Evolutionary conservation across 768 basidiomycete species (phyloP), one percentile per base, ranked within the genome.

Genomic region (Pleurotus pulmonarius): DNA sequence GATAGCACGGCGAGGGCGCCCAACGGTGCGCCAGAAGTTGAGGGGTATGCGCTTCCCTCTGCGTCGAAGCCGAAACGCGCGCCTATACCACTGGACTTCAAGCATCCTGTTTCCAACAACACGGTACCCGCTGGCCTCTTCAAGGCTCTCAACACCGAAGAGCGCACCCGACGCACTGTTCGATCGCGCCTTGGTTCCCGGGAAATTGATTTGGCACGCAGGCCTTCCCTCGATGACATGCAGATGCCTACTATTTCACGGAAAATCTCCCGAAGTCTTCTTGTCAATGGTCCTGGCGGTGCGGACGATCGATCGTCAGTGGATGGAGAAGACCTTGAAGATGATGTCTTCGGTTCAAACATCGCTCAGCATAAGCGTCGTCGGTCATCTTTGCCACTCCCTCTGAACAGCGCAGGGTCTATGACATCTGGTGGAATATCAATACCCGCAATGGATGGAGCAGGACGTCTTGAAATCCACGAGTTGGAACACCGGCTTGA

Each of bases 81-180:
- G 5, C 91, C 89, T 8, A 85, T 91, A 56, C 90, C 89, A 12
- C 66, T 83, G 48, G 90, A 92, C 67, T 94, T 92, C 74, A 80
- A 75, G 56, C 76, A 78, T 46, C 71, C 72, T 25, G 45, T 71
- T 11, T 76, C 77, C 7, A 83, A 75, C 34, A 91, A 90, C 63
- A 93, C 88, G 5, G 86, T 92, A 7, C 92, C 92, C 16, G 92
- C 92, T 34, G 90, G 90, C 2, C 65, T 93, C 56, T 94, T 94
- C 80, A 92, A 92, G 72, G 88, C 89, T 9, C 75, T 91, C 49
- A 84, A 80, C 24, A 80, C 64, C 43, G 89, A 92, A 45, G 88
- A 88, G 59, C 78, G 86, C 44, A 85, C 86, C 2, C 81, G 89
- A 56, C 76, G 83, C 45, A 76, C 75, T 45, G 88, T 90, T n/a